These are phyloP conservation scores for Cytospora mali DNA, from an alignment of 2,329 filamentous ascomycete species.

Conservation along the genomic window DNA sequence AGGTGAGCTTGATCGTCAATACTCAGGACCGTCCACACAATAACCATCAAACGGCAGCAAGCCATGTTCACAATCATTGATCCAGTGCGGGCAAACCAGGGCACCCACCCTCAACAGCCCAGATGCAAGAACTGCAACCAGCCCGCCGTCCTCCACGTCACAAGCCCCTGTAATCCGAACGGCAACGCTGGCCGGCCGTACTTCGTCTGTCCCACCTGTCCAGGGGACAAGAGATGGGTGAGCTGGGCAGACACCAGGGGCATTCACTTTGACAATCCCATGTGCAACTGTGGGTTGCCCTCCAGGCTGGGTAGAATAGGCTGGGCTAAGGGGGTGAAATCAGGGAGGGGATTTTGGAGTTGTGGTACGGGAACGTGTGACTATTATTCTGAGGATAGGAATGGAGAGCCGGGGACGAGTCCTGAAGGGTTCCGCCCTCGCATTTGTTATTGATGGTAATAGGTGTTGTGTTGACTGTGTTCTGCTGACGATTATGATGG, in stretches of 20 bases:
- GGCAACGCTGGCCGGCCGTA: conserved; percentile 14
- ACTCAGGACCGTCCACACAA: not conserved
- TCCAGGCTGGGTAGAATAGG: conserved; percentile 7
- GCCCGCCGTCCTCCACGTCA: not conserved
- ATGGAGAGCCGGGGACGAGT: not conserved
- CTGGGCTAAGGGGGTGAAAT: not conserved
- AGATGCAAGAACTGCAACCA: not conserved
- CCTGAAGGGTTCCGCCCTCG: not conserved
- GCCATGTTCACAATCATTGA: not conserved
- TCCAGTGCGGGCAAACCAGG: not conserved
- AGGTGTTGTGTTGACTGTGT: not conserved
- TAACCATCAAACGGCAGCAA: not conserved
- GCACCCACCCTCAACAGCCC: not conserved
- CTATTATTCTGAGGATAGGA: conserved; percentile 10
- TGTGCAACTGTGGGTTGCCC: not conserved
- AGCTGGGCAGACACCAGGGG: conserved; percentile 12
- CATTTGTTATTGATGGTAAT: not conserved
- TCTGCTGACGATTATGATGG: too few relatives aligned
- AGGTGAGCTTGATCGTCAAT: not conserved
- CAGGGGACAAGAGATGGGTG: not conserved
- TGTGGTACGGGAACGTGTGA: conserved; percentile 4
- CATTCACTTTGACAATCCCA: not conserved
- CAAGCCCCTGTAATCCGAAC: not conserved
- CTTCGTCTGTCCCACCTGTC: conserved; percentile 15
- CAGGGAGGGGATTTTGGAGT: conserved; percentile 5